A percentile compares a stretch with the other conserved stretches of the same genome.
These are phyloP conservation scores for Brassica balearica DNA, from an alignment of 441 rosid species.

Conservation along the genomic window DNA sequence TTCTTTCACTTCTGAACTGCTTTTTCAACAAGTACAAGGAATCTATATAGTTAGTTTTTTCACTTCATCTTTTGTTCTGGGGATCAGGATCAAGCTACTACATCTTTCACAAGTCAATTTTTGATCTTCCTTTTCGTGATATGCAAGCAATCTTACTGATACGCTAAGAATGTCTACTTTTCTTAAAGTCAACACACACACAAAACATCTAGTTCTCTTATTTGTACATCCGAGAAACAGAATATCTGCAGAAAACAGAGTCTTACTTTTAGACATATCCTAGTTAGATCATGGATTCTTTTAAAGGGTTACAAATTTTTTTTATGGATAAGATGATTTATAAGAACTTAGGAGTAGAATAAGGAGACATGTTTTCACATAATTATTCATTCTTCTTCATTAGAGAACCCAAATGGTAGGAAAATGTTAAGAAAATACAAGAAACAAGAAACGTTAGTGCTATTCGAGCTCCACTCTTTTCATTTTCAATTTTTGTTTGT, in stretches of 20 bases:
- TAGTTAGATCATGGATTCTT: too few relatives aligned
- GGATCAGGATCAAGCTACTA: constrained; percentile 38
- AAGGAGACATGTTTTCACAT: neutral
- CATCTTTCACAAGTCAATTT: constrained; percentile 41
- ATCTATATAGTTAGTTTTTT: constrained; percentile 33
- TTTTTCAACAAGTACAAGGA: constrained; percentile 45
- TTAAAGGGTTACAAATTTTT: neutral
- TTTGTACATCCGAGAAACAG: constrained; percentile 23
- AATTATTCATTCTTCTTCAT: constrained; percentile 42
- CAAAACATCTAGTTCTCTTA: constrained; percentile 3
- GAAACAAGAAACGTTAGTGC: constrained; percentile 49
- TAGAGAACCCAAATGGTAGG: constrained; percentile 43
- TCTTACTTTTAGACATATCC: neutral
- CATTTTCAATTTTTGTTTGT: neutral
- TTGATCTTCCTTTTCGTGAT: constrained; percentile 39
- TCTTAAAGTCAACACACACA: constrained; percentile 10
- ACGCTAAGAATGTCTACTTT: constrained; percentile 40
- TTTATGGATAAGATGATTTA: neutral
- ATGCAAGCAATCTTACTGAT: constrained; percentile 37
- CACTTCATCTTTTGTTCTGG: constrained; percentile 25
- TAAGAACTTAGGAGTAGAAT: neutral
- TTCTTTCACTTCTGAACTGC: constrained; percentile 35
- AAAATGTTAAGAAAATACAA: constrained; percentile 44
- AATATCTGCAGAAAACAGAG: neutral
- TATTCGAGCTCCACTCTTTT: constrained; percentile 55